phyloP scores from a whole-genome alignment of 2,329 filamentous ascomycete species.

The Cercospora sp. region DNA sequence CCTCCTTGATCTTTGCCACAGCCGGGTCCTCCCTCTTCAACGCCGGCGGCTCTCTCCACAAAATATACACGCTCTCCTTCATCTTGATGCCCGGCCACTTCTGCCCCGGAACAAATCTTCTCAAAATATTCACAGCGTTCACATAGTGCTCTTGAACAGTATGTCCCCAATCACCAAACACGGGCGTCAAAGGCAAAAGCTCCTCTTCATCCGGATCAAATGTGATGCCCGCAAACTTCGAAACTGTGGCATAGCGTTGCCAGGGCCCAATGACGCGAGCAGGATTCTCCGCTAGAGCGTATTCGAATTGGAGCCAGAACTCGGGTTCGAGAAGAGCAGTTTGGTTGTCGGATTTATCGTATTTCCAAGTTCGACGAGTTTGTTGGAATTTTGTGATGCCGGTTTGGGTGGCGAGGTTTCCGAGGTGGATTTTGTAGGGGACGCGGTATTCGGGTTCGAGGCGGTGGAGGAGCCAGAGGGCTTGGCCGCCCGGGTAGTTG shows the following conservation, averaged over 20 bases:
- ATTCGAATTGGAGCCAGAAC: constrained; percentile 63
- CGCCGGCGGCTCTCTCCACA: constrained; percentile 41
- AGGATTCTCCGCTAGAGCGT: constrained; percentile 56
- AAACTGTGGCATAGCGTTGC: constrained; percentile 52
- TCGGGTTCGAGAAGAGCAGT: constrained; percentile 47
- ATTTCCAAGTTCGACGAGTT: constrained; percentile 50
- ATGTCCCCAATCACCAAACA: constrained; percentile 15
- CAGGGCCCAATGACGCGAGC: constrained; percentile 53
- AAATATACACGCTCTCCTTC: constrained; percentile 55
- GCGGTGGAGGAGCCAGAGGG: constrained; percentile 55
- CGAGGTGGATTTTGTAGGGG: constrained; percentile 51
- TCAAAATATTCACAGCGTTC: constrained; percentile 15
- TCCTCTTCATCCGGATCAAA: constrained; percentile 44
- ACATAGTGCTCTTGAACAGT: constrained; percentile 23
- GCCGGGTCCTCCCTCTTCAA: constrained; percentile 1
- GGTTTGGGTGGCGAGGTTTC: constrained; percentile 64
- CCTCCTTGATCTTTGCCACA: neutral
- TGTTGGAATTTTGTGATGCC: constrained; percentile 63
- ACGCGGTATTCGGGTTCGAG: constrained; percentile 20
- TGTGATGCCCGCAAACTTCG: constrained; percentile 53
- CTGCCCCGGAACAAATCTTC: constrained; percentile 45
- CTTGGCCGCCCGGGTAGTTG: constrained; percentile 91
- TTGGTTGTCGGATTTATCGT: constrained; percentile 61
- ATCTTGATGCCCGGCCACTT: constrained; percentile 58
- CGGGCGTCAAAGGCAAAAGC: constrained; percentile 26